Evolutionary conservation across 306 rosid species (phyloP).

Genomic region (Gynostemma pentaphyllum): DNA sequence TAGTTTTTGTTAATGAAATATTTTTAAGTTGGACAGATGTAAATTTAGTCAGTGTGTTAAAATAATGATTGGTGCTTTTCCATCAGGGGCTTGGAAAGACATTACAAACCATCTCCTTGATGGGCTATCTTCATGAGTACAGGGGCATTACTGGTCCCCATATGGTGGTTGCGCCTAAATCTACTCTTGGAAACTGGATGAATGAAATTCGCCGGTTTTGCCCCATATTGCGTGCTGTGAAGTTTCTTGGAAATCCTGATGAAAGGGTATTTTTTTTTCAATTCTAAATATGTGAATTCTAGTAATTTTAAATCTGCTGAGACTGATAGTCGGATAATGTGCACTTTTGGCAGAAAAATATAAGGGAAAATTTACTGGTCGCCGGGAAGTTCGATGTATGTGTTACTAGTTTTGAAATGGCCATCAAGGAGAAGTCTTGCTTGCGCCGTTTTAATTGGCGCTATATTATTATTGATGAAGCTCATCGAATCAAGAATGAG

Average conservation of each 20-base stretch:
- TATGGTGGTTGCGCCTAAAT: conserved; percentile 99
- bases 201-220: conserved; percentile 95
- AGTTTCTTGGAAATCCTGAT: conserved; percentile 96
- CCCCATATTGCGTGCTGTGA: conserved; percentile 69
- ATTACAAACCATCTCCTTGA: conserved; percentile 82
- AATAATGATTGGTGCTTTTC: conserved; percentile 11
- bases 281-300: not conserved
- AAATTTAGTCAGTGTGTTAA: not conserved
- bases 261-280: conserved; percentile 56
- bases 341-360: conserved; percentile 48
- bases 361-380: conserved; percentile 75
- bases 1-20: not conserved
- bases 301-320: not conserved
- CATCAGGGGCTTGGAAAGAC: conserved; percentile 94
- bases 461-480: not conserved
- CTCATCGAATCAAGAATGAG: not conserved
- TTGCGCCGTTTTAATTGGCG: conserved; percentile 96
- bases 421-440: conserved; percentile 78
- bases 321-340: not conserved
- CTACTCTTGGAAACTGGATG: conserved; percentile 99
- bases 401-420: conserved; percentile 99
- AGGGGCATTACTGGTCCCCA: conserved; percentile 92
- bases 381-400: conserved; percentile 98
- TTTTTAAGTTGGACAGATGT: not conserved
- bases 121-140: conserved; percentile 91